Evolutionary conservation across 176 grass and related monocot species (phyloP), one percentile per base, ranked within the genome.

Genomic region (Pharus latifolius): DNA sequence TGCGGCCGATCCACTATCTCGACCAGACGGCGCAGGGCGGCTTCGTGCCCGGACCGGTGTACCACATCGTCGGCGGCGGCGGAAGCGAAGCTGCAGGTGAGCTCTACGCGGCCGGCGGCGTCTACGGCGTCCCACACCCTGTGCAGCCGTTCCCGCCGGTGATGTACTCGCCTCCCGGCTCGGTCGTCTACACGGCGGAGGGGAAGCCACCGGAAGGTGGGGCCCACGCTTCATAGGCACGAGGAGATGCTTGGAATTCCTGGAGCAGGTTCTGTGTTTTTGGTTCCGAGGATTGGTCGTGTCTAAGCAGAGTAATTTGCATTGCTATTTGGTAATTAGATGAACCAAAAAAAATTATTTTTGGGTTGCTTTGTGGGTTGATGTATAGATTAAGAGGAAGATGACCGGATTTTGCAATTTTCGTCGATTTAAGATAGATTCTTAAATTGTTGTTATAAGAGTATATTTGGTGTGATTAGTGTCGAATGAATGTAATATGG

Each of bases 361-460:
- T 63, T 80, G 30, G 10, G 57, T n/a, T 69, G 22, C 28, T 74
- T 25, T 25, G 29, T 50, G 59, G 75, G 72, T 70, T 80, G 49
- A 20, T 85, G 77, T 85, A 85, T 69, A 85, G 83, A 56, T 7
- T 35, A 63, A 63, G 83, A 63, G 47, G 49, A 56, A 35, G 49
- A 50, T 57, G 71, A 38, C 27, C 73, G 64, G 65, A 80, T 64
- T 75, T 64, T 62, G 44, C 71, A 63, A 50, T 76, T 86, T 75
- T 81, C 57, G 65, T 76, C 47, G 33, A 49, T 15, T 65, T 40
- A 80, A 38, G 12, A 75, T 69, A 86, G 73, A 65, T 70, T 78
- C 42, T 24, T 70, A 1, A 49, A 75, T 38, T 45, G 63, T 69
- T 80, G 20, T 74, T 80, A 61, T 45, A 20, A 19, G n/a, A 46